Evolutionary conservation across 192 early-diverging fungal species (phyloP).

Genomic region (Backusella macrospora): DNA sequence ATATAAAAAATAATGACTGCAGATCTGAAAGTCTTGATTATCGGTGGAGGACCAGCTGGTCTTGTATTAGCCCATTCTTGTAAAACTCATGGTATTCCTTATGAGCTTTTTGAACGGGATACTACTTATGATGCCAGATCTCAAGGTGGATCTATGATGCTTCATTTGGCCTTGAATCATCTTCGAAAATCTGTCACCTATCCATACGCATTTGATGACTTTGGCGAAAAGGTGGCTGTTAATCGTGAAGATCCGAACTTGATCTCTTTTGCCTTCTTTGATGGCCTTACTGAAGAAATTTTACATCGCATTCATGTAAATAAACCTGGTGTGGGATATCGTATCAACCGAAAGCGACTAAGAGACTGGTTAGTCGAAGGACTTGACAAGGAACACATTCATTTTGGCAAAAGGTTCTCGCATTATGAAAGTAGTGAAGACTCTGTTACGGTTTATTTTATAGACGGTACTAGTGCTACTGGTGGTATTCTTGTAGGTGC

Average conservation of each 20-base stretch:
- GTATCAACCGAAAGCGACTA: conserved; percentile 3
- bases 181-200: conserved; percentile 6
- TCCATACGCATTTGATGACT: conserved; percentile 13
- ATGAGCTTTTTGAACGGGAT: conserved; percentile 30
- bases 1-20: not conserved
- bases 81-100: conserved; percentile 25
- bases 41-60: conserved; percentile 34
- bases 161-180: conserved; percentile 4
- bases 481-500: conserved; percentile 43
- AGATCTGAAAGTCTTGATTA: conserved; percentile 30
- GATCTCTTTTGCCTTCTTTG: conserved; percentile 6
- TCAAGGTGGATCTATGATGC: conserved; percentile 12
- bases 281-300: not conserved
- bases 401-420: conserved; percentile 26
- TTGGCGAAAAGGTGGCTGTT: conserved; percentile 1
- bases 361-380: conserved; percentile 17
- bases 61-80: conserved; percentile 23
- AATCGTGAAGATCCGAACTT: not conserved
- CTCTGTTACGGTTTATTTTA: conserved; percentile 25
- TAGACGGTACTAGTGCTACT: conserved; percentile 17
- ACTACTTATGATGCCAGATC: not conserved
- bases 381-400: not conserved
- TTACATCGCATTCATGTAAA: not conserved
- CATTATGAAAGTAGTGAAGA: conserved; percentile 18
- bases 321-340: not conserved